Percentiles rank a stretch among this genome's conserved stretches.
Conservation (phyloP, 1,139 yeast genomes). For the Debaryomyces coudertii region DNA sequence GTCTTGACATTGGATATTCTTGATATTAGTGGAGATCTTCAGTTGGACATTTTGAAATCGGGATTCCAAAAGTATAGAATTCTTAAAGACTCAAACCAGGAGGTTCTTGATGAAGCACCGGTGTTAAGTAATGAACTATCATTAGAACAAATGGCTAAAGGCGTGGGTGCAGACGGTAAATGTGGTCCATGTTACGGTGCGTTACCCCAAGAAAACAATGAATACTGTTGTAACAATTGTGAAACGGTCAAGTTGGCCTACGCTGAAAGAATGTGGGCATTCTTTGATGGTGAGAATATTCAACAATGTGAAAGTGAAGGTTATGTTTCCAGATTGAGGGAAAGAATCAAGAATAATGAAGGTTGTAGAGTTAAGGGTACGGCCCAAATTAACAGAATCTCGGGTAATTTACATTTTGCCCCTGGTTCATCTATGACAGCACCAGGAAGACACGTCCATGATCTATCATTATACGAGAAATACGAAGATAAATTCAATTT, state of each 20-base stretch:
- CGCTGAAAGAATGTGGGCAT: conserved; percentile 79
- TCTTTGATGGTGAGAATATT: conserved; percentile 81
- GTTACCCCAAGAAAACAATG: conserved; percentile 61
- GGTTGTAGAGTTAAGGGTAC: conserved; percentile 88
- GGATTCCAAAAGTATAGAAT: conserved; percentile 76
- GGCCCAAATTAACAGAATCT: conserved; percentile 78
- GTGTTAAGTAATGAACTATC: conserved; percentile 32
- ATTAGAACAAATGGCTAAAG: conserved; percentile 37
- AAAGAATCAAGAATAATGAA: conserved; percentile 58
- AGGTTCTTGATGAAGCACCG: conserved; percentile 34
- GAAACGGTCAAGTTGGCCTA: conserved; percentile 81
- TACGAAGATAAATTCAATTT: conserved; percentile 61
- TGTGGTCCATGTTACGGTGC: conserved; percentile 81
- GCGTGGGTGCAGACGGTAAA: conserved; percentile 41
- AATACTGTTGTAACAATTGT: conserved; percentile 84
- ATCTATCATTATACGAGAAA: conserved; percentile 68
- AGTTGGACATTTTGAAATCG: conserved; percentile 67
- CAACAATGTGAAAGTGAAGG: conserved; percentile 92
- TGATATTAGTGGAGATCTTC: conserved; percentile 86
- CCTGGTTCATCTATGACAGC: conserved; percentile 76
- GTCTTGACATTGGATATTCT: conserved; percentile 50
- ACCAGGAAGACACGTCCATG: conserved; percentile 75
- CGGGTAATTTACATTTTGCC: conserved; percentile 92
- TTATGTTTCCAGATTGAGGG: conserved; percentile 63
- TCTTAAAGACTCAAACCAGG: conserved; percentile 36